Conservation (phyloP, 148 eudicot genomes). For the Persicaria maculosa region DNA sequence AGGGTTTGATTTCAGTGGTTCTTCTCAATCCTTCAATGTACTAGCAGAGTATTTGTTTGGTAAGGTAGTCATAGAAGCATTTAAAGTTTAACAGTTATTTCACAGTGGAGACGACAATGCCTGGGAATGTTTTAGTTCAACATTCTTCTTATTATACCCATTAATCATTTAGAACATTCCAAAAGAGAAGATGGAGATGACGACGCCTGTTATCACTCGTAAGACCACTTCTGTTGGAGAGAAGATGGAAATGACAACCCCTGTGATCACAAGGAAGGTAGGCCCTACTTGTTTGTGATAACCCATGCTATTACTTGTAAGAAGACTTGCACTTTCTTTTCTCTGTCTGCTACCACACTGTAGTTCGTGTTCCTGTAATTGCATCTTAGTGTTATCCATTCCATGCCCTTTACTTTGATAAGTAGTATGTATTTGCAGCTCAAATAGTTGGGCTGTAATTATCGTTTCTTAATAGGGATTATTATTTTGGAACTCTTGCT, state of each 20-base stretch:
- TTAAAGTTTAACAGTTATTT: conserved; percentile 1
- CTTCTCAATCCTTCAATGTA: conserved; percentile 85
- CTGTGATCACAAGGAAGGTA: conserved; percentile 74
- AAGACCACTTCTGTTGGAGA: conserved; percentile 52
- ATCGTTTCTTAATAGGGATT: too few species aligned
- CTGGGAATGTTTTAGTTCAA: background rate
- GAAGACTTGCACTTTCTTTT: background rate
- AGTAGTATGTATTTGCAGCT: background rate
- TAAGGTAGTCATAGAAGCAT: conserved; percentile 53
- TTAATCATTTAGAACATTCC: conserved; percentile 44
- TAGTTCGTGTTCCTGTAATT: background rate
- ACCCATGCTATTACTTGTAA: background rate
- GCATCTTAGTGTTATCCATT: background rate
- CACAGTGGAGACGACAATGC: too few species aligned
- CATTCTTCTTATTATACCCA: background rate
- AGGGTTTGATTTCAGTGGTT: conserved; percentile 81
- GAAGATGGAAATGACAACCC: conserved; percentile 94
- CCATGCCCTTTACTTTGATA: background rate
- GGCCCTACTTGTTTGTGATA: background rate
- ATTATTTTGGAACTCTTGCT: too few species aligned
- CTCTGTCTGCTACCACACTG: background rate
- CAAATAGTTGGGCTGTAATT: background rate
- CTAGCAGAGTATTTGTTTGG: conserved; percentile 94
- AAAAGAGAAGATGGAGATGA: conserved; percentile 91
- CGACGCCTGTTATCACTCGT: conserved; percentile 85